phyloP scores from a whole-genome alignment of 2,329 filamentous ascomycete genomes.

The Talaromyces sp. region DNA sequence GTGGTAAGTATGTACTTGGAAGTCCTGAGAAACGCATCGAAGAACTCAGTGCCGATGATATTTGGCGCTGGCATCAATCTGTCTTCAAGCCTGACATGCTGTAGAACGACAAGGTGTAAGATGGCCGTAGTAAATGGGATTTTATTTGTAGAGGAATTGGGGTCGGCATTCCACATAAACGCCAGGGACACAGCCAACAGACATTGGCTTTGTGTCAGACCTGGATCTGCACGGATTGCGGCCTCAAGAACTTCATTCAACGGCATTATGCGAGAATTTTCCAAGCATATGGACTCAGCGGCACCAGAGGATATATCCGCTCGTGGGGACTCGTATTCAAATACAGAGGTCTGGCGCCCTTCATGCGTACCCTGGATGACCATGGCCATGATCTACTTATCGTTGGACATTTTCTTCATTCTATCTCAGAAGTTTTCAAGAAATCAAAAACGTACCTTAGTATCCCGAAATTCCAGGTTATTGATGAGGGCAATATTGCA shows the following conservation, averaged over 20 bases:
- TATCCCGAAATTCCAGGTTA: constrained; percentile 59
- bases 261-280: background rate
- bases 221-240: background rate
- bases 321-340: background rate
- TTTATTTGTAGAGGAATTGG: background rate
- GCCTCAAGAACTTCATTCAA: background rate
- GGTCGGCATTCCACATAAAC: background rate
- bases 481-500: constrained; percentile 64
- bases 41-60: background rate
- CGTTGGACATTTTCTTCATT: background rate
- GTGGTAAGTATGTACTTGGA: background rate
- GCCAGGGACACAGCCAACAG: background rate
- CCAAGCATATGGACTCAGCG: background rate
- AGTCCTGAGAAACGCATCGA: background rate
- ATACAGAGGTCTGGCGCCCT: background rate
- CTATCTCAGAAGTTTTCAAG: background rate
- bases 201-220: constrained; percentile 4
- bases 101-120: background rate
- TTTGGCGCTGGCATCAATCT: background rate
- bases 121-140: background rate
- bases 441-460: constrained; percentile 49
- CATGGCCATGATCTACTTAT: constrained; percentile 8
- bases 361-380: background rate
- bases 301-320: background rate
- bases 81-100: constrained; percentile 3